Evolutionary conservation across 352 stramenopile species (phyloP), one percentile per base, ranked within the genome.

Genomic region (Globisporangium spiculum): DNA sequence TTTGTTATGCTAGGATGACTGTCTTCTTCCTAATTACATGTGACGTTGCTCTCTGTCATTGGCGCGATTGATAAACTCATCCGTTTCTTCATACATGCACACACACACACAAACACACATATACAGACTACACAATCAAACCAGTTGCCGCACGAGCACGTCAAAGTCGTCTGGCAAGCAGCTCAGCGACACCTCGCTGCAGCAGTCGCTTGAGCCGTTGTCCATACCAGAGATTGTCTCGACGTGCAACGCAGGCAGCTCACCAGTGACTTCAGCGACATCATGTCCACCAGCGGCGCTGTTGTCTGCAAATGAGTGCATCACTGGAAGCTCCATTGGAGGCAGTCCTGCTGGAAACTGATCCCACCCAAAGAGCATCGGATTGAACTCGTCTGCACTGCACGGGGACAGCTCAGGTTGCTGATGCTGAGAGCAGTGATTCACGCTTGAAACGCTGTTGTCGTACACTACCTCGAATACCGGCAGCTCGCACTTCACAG

Each of bases 141-240:
- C 56, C 32, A 68, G 8, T 16, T 68, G 36, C 20, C 18, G 27
- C 12, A 68, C 63, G 38, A 68, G 54, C 38, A 27, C 53, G 12
- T 68, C 63, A 56, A 63, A 68, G 38, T 63, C 63, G 36, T 48
- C 54, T 16, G 44, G 53, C 16, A 63, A 12, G 30, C 26, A 58
- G 20, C 56, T 27, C 18, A 68, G 27, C 14, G 63, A 50, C 10
- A 12, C 18, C 9, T 63, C 63, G 2, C 55, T 27, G 12, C 18
- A 27, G 7, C 26, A 22, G 22, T 20, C 24, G 56, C 64, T 60
- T 4, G 12, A 32, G 5, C 24, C 64, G 20, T 22, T 26, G 3
- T 48, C 63, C 16, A 69, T 27, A 20, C 50, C 41, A 0, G 34
- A 18, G 27, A 52, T 61, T 20, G 55, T 16, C 12, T 69, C 65